phyloP scores from a whole-genome alignment of 495 filamentous ascomycete species.

The Aspergillus nanangensis region DNA sequence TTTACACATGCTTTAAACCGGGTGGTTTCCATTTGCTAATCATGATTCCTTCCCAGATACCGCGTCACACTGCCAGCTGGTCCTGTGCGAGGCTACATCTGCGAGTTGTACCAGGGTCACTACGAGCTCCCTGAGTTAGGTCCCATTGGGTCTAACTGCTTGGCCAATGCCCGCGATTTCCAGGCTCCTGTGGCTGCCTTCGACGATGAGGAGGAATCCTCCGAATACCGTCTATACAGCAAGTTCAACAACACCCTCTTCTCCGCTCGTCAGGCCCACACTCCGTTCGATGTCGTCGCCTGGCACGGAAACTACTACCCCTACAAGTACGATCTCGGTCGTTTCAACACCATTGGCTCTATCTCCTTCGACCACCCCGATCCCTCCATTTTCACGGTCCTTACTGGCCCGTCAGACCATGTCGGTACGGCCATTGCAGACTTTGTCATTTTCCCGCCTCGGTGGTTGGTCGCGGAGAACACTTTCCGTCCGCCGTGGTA shows the following conservation, averaged over 20 bases:
- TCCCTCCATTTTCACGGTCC: conserved; percentile 77
- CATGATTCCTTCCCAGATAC: conserved; percentile 43
- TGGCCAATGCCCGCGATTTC: conserved; percentile 87
- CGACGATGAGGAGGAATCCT: conserved; percentile 48
- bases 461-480: conserved; percentile 73
- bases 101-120: conserved; percentile 83
- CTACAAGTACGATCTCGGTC: conserved; percentile 82
- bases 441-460: conserved; percentile 79
- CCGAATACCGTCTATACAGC: conserved; percentile 57
- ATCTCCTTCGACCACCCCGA: conserved; percentile 78
- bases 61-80: conserved; percentile 62
- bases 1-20: neutral
- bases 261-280: conserved; percentile 64
- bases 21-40: too few species aligned
- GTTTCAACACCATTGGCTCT: conserved; percentile 73
- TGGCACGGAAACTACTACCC: conserved; percentile 79
- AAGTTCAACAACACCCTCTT: conserved; percentile 83
- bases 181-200: conserved; percentile 77
- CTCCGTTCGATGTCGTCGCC: conserved; percentile 78
- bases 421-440: conserved; percentile 72
- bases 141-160: conserved; percentile 81
- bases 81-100: conserved; percentile 75
- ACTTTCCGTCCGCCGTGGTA: conserved; percentile 84
- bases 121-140: conserved; percentile 83
- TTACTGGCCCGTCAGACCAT: conserved; percentile 70